Evolutionary conservation across 1,284 basidiomycete species (phyloP), one percentile per base, ranked within the genome.

Genomic region (Apiotrichum sp.): DNA sequence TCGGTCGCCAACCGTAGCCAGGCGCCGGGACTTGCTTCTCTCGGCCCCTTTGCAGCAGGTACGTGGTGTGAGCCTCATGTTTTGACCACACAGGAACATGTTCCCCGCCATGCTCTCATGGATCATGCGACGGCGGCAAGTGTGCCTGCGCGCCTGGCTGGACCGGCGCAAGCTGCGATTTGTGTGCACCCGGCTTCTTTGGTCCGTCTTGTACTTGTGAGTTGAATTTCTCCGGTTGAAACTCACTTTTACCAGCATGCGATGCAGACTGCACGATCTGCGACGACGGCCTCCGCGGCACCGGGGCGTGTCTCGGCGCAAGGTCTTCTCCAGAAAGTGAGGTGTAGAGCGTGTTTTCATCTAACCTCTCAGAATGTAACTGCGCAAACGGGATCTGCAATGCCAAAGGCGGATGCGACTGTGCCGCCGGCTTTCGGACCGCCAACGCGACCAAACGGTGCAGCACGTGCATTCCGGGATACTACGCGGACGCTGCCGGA

Each of bases 301-400:
- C 69, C 0, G 78, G 78, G 0, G 54, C 62, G 1, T 79, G 78
- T 60, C 55, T 74, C n/a, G 71, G 73, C 4, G 62, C 67, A 2
- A 0, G 22, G 58, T 10, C 46, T 57, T 63, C 51, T 44, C 45
- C 55, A 6, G 54, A 58, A 1, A 36, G 67, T 70, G 40, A 59
- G 65, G 55, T 39, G 13, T 13, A 10, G 1, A 36, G 11, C 38
- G 14, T 22, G 29, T 8, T 11, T 6, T 42, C 72, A 73, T 10
- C 50, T 55, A 43, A 53, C 33, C 35, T 32, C 5, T 7, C 55
- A 77, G 76, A 63, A 1, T 80, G 78, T 58, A 65, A 73, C 45
- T 80, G 78, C 57, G 38, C 62, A 0, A 73, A 76, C 52, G 78
- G 78, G 1, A 63, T 71, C 1, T 80, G 78, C 56, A 56, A 59